Conservation (phyloP, 495 filamentous ascomycete genomes). For the Neurospora sublineolata region DNA sequence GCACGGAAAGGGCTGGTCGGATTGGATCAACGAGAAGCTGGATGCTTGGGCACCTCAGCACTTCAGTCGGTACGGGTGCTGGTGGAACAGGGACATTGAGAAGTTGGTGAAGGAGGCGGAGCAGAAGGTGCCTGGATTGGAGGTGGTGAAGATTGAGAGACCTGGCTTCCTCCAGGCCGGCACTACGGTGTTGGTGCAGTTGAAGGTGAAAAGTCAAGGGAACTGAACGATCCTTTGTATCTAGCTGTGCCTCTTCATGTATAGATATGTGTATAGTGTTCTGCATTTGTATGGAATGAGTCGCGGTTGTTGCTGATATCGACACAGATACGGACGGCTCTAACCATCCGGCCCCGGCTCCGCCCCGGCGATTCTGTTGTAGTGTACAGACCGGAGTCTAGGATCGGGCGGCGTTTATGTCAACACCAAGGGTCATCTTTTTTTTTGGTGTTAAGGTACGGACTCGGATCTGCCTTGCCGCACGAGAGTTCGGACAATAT, state of each 20-base stretch:
- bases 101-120: conserved; percentile 47
- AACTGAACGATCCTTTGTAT: not conserved
- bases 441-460: not conserved
- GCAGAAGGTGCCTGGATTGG: conserved; percentile 59
- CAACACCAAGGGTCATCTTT: too few relatives aligned
- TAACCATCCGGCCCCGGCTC: not conserved
- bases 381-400: not conserved
- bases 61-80: conserved; percentile 81
- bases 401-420: not conserved
- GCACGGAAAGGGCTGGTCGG: conserved; percentile 71
- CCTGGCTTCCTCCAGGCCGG: conserved; percentile 58
- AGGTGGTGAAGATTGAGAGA: conserved; percentile 57
- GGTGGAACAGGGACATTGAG: conserved; percentile 93
- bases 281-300: not conserved
- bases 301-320: not conserved
- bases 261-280: not conserved
- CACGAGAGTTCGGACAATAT: not conserved
- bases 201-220: conserved; percentile 21
- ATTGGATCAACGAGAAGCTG: conserved; percentile 66
- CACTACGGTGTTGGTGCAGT: conserved; percentile 41
- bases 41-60: conserved; percentile 68
- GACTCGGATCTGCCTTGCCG: not conserved
- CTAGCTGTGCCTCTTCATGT: not conserved
- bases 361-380: not conserved
- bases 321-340: not conserved